These are phyloP conservation scores for Tolypocladium nubicola DNA, from an alignment of 2,329 filamentous ascomycete genomes.

Conservation along the genomic window DNA sequence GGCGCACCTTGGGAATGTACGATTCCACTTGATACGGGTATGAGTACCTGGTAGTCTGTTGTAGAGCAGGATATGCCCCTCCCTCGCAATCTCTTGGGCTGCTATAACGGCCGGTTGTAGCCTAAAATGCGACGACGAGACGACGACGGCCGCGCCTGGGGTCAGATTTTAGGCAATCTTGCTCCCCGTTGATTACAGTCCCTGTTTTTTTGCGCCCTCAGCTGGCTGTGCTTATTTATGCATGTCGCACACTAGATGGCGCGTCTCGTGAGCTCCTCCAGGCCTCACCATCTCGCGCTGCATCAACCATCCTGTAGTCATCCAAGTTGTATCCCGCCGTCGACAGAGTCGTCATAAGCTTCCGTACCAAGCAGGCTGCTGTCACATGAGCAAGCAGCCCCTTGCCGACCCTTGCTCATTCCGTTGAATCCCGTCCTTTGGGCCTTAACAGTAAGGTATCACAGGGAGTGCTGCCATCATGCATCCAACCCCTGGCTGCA, in stretches of 20 bases:
- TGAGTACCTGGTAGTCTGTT: background rate
- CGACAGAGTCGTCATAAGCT: background rate
- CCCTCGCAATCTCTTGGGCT: background rate
- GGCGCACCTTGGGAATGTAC: background rate
- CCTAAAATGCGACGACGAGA: background rate
- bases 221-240: background rate
- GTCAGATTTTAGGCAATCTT: background rate
- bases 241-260: slow-evolving; percentile 1
- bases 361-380: background rate
- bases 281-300: background rate
- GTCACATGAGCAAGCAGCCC: background rate
- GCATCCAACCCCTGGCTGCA: background rate
- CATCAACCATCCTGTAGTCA: background rate
- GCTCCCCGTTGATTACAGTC: background rate
- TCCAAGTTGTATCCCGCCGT: background rate
- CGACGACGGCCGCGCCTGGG: background rate
- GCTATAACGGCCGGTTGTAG: background rate
- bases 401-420: background rate
- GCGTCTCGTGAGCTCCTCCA: background rate
- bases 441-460: background rate
- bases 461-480: background rate
- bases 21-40: background rate
- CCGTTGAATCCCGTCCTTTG: background rate
- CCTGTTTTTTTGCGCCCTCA: background rate
- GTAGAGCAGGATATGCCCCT: background rate